A percentile compares a stretch with the other conserved stretches of the same genome.
Evolutionary conservation across 345 rosid genomes (phyloP).

Genomic region (Hibiscus mutabilis): DNA sequence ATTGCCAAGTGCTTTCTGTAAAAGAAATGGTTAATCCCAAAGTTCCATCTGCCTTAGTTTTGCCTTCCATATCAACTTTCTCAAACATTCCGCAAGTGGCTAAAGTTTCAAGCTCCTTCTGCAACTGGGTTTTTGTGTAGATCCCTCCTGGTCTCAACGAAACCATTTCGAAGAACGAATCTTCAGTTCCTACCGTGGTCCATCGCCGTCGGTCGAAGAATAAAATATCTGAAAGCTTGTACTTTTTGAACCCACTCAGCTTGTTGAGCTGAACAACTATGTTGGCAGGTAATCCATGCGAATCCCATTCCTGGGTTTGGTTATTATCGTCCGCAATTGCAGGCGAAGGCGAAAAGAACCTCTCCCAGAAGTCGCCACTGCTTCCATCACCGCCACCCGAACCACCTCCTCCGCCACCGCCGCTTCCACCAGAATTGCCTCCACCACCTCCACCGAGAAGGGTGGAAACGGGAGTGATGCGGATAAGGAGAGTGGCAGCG

Average conservation of each 20-base stretch:
- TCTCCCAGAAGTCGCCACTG: constrained; percentile 56
- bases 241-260: constrained; percentile 77
- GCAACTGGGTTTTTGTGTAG: constrained; percentile 74
- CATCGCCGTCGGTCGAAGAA: constrained; percentile 61
- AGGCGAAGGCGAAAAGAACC: constrained; percentile 34
- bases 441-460: constrained; percentile 17
- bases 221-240: constrained; percentile 70
- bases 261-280: constrained; percentile 67
- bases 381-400: constrained; percentile 36
- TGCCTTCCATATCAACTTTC: constrained; percentile 85
- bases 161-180: constrained; percentile 97
- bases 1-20: constrained; percentile 87
- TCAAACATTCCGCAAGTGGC: constrained; percentile 98
- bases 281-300: constrained; percentile 87
- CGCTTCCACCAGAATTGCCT: constrained; percentile 25
- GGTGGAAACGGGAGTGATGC: constrained; percentile 29
- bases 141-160: constrained; percentile 72
- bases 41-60: constrained; percentile 77
- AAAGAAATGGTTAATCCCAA: constrained; percentile 39
- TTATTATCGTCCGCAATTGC: constrained; percentile 72
- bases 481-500: constrained; percentile 46
- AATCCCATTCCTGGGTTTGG: constrained; percentile 70
- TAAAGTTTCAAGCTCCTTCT: constrained; percentile 80
- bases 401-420: constrained; percentile 18
- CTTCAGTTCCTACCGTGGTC: constrained; percentile 69